These are phyloP conservation scores for Echinosphaeria canescens DNA, from an alignment of 2,329 filamentous ascomycete genomes.

Conservation along the genomic window DNA sequence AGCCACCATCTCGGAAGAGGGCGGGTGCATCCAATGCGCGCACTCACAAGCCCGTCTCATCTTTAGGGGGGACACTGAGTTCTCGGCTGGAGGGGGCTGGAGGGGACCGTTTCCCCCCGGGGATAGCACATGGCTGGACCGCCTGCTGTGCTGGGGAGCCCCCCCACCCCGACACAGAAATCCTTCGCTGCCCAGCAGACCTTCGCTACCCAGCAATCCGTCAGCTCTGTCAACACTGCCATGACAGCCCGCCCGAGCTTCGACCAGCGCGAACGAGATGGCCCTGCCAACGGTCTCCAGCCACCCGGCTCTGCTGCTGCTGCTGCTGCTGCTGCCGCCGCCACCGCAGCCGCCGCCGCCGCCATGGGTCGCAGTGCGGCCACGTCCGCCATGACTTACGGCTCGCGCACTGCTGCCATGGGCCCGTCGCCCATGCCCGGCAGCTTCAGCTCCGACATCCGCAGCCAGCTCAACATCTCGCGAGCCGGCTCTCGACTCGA, in stretches of 20 bases:
- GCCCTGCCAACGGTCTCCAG: conserved; percentile 24
- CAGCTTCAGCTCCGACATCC: conserved; percentile 78
- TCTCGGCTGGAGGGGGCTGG: too few relatives aligned
- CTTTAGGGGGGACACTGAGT: too few relatives aligned
- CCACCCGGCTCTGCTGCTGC: conserved; percentile 19
- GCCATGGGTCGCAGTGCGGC: conserved; percentile 26
- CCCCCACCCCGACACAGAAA: conserved; percentile 30
- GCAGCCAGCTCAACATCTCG: conserved; percentile 45
- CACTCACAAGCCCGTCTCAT: too few relatives aligned
- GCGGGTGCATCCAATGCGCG: too few relatives aligned
- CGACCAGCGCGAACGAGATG: too few relatives aligned
- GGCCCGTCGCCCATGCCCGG: conserved; percentile 52
- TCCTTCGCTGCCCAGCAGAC: too few relatives aligned
- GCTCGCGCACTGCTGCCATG: conserved; percentile 45
- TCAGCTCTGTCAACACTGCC: conserved; percentile 9
- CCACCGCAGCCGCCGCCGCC: conserved; percentile 13
- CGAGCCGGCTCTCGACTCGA: conserved; percentile 38
- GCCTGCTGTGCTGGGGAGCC: conserved; percentile 26
- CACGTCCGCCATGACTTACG: conserved; percentile 36
- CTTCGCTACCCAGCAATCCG: conserved; percentile 19
- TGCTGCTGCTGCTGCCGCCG: conserved; percentile 27
- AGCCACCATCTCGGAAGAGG: too few relatives aligned
- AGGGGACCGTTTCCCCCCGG: conserved; percentile 8
- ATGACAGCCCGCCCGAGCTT: conserved; percentile 21
- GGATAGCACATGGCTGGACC: conserved; percentile 14